Evolutionary conservation across 1,284 basidiomycete species (phyloP).

Genomic region (Acaromyces ingoldii): DNA sequence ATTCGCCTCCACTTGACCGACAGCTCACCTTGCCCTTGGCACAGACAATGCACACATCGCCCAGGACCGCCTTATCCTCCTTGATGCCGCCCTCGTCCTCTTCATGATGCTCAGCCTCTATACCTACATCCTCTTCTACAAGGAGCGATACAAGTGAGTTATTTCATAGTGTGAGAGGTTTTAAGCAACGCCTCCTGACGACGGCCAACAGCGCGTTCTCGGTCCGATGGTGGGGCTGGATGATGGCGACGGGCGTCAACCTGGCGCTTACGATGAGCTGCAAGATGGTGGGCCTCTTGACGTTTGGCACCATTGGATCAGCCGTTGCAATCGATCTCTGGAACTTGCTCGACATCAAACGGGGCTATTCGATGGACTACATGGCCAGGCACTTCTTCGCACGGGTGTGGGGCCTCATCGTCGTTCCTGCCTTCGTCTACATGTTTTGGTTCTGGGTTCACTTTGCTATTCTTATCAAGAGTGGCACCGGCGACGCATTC

Average conservation of each 20-base stretch:
- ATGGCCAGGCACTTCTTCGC: constrained; percentile 86
- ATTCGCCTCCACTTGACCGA: background rate
- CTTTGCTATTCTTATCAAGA: constrained; percentile 81
- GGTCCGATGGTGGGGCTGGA: constrained; percentile 83
- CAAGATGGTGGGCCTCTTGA: constrained; percentile 95
- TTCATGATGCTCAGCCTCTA: constrained; percentile 93
- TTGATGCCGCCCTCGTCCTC: constrained; percentile 90
- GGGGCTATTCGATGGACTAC: constrained; percentile 69
- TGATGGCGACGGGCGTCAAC: constrained; percentile 80
- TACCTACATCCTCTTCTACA: constrained; percentile 91
- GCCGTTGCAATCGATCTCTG: constrained; percentile 92
- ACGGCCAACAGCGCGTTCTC: constrained; percentile 24
- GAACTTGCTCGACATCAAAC: constrained; percentile 83
- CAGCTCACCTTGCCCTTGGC: background rate
- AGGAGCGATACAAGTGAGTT: constrained; percentile 75
- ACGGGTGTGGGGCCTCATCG: constrained; percentile 77
- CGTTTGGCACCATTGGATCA: constrained; percentile 79
- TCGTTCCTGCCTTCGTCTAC: constrained; percentile 82
- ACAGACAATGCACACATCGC: constrained; percentile 92
- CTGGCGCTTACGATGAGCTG: constrained; percentile 95
- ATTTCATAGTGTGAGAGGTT: background rate
- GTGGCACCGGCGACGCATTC: constrained; percentile 89
- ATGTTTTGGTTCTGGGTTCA: constrained; percentile 95
- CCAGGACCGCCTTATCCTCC: constrained; percentile 89
- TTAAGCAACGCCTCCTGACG: background rate